Conservation (phyloP, 768 basidiomycete species). For the Calocybe cyanea region DNA sequence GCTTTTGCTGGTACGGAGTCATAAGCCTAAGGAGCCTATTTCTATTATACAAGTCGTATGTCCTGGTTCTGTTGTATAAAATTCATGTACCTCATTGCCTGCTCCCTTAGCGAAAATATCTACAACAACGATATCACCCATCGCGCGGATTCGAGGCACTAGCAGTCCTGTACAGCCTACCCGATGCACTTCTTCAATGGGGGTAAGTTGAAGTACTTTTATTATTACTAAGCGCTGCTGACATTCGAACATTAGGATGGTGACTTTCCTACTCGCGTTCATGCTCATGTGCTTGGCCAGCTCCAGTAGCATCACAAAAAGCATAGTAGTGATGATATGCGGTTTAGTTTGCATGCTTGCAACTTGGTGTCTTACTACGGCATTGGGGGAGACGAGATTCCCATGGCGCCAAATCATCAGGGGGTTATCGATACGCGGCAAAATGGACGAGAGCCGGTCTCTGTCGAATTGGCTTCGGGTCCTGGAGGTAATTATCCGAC, state of each 20-base stretch:
- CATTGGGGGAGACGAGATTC: conserved; percentile 14
- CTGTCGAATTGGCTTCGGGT: too few species aligned
- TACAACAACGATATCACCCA: conserved; percentile 1
- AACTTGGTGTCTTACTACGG: conserved; percentile 21
- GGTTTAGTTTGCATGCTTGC: conserved; percentile 13
- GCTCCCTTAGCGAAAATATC: conserved; percentile 3
- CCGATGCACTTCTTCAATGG: conserved; percentile 9
- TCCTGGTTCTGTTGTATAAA: background rate
- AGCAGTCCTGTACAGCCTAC: conserved; percentile 10
- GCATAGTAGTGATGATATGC: conserved; percentile 13
- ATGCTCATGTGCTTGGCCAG: conserved; percentile 22
- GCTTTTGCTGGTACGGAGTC: conserved; percentile 38
- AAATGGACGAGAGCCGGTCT: too few species aligned
- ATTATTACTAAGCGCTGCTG: background rate
- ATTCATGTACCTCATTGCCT: background rate
- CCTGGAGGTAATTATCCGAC: too few species aligned
- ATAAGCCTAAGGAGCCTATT: conserved; percentile 28
- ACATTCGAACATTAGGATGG: conserved; percentile 14
- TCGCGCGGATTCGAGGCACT: conserved; percentile 4
- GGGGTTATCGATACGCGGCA: too few species aligned
- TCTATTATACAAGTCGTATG: conserved; percentile 33
- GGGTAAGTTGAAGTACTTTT: conserved; percentile 15
- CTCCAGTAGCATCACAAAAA: conserved; percentile 14
- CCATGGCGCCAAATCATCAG: too few species aligned
- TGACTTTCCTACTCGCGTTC: conserved; percentile 23